phyloP scores from a whole-genome alignment of 2,329 filamentous ascomycete genomes.

The Verticillium zaregamsianum region DNA sequence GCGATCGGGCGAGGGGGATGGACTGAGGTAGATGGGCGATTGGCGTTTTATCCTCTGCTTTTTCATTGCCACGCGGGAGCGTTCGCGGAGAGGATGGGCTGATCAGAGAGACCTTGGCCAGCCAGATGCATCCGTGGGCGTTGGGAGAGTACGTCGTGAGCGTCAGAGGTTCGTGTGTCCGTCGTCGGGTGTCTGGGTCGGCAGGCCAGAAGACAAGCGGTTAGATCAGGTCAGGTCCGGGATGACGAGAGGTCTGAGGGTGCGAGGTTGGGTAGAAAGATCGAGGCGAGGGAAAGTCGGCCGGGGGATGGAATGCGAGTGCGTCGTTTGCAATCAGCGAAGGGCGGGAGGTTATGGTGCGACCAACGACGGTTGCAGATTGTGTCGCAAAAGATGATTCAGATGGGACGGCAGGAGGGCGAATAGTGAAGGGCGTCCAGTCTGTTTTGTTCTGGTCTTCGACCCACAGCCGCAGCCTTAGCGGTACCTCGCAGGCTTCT shows the following conservation, averaged over 20 bases:
- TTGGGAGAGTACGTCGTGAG: background rate
- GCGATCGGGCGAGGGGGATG: conserved; percentile 32
- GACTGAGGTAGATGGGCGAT: conserved; percentile 38
- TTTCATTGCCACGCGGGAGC: conserved; percentile 33
- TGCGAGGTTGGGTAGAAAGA: background rate
- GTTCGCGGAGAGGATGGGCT: background rate
- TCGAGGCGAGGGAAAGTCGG: background rate
- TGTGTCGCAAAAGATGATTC: background rate
- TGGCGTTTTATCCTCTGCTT: conserved; percentile 39
- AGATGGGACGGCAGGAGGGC: background rate
- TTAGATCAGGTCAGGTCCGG: background rate
- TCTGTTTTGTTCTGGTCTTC: background rate
- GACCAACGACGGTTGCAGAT: background rate
- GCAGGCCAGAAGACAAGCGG: background rate
- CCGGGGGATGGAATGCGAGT: background rate
- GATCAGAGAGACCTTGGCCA: background rate
- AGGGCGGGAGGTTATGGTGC: background rate
- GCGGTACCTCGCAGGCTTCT: background rate
- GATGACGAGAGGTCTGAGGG: background rate
- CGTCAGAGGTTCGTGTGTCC: background rate
- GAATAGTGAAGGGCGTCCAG: background rate
- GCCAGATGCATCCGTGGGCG: background rate
- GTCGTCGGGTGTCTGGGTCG: background rate
- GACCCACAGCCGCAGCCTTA: background rate
- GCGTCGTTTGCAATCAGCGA: background rate